Conservation (phyloP, 2,329 filamentous ascomycete genomes). For the Microdochium bolleyi region DNA sequence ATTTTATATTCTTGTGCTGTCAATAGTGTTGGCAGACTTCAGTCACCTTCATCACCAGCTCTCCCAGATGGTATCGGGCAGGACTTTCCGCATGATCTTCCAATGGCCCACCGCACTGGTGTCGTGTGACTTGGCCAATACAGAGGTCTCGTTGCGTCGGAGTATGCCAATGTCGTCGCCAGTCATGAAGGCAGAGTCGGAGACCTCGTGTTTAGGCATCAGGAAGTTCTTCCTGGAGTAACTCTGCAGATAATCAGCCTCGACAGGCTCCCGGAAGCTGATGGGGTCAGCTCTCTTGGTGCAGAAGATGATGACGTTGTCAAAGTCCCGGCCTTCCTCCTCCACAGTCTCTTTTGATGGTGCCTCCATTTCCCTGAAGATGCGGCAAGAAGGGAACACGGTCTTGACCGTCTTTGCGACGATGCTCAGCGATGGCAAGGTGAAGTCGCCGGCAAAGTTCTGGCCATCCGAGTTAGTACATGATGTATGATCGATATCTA, state of each 20-base stretch:
- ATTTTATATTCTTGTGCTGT: too few species aligned
- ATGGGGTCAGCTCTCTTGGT: constrained; percentile 50
- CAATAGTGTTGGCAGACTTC: background rate
- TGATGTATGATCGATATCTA: background rate
- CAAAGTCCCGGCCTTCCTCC: constrained; percentile 59
- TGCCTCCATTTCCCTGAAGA: constrained; percentile 72
- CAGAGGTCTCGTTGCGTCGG: constrained; percentile 53
- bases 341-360: constrained; percentile 38
- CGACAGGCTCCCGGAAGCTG: constrained; percentile 57
- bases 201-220: constrained; percentile 63
- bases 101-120: constrained; percentile 79
- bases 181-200: constrained; percentile 38
- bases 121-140: constrained; percentile 64
- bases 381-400: constrained; percentile 82
- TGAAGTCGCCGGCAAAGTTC: constrained; percentile 93
- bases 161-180: constrained; percentile 44
- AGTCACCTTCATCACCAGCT: constrained; percentile 50
- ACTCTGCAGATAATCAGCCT: constrained; percentile 65
- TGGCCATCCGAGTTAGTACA: constrained; percentile 21
- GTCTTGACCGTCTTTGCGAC: constrained; percentile 74
- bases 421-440: constrained; percentile 65
- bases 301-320: constrained; percentile 96
- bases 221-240: constrained; percentile 63
- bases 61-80: constrained; percentile 78
- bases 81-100: constrained; percentile 79